phyloP scores from a whole-genome alignment of 2,329 filamentous ascomycete genomes.

The Verticillium longisporum region DNA sequence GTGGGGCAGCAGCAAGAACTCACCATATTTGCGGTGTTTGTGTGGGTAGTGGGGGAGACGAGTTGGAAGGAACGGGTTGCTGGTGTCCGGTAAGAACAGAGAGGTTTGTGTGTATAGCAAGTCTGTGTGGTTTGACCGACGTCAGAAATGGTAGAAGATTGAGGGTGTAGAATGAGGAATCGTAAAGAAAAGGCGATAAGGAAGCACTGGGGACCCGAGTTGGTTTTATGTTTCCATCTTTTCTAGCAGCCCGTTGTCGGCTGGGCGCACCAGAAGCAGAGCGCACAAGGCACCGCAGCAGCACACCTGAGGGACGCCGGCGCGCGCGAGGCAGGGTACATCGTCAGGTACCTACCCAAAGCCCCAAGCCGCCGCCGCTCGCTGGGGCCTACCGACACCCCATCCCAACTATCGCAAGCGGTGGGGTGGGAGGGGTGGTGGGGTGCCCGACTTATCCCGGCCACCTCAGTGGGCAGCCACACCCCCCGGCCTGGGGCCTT shows the following conservation, averaged over 20 bases:
- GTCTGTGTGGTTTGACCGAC: background rate
- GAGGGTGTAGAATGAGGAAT: background rate
- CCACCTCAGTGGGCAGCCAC: background rate
- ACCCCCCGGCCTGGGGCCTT: background rate
- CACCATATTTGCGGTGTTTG: background rate
- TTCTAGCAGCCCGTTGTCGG: background rate
- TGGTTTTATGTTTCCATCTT: background rate
- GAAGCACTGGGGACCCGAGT: background rate
- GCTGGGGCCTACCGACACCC: background rate
- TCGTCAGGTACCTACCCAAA: background rate
- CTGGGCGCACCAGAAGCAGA: background rate
- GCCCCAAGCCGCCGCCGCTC: background rate
- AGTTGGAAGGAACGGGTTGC: background rate
- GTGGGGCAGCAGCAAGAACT: background rate
- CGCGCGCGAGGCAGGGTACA: background rate
- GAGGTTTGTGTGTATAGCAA: background rate
- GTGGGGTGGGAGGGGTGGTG: background rate
- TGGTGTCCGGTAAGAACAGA: background rate
- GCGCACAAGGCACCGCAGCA: background rate
- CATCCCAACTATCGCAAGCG: background rate
- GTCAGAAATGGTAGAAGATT: background rate
- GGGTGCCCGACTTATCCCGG: background rate
- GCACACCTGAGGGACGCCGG: background rate
- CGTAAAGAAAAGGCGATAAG: background rate
- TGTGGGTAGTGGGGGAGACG: background rate